Evolutionary conservation across 352 stramenopile species (phyloP), one percentile per base, ranked within the genome.

Genomic region (Phytophthora citrophthora): DNA sequence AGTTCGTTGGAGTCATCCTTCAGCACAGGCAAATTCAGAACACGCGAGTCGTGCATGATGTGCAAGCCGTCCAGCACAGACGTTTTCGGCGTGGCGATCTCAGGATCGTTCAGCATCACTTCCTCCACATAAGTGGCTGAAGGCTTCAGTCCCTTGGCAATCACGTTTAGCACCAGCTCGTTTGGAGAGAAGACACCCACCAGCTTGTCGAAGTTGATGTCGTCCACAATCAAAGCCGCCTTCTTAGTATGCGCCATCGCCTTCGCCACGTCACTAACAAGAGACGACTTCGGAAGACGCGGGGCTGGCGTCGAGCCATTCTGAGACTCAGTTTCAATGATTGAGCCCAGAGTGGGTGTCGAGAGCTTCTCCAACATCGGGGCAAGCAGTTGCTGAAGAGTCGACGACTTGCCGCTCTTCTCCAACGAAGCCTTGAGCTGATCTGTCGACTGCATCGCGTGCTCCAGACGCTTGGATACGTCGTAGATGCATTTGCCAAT

Each of bases 401-500:
- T 87, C 1, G 79, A 89, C n/a, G 82, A 90, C 26, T 77, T 78
- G 11, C 81, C 82, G 23, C 80, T 88, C 57, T 89, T 89, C 49
- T 94, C 84, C 12, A 95, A 64, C 1, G 84, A 93, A 18, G 86
- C 81, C 66, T 95, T 93, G 12, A 96, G 64, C 60, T 94, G 81
- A 45, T 96, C 85, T 3, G 83, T 94, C 1, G 89, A 95, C 49
- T 90, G 70, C 29, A 79, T 93, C 5, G 86, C 89, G 48, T 94
- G 90, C 64, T 99, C 97, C 3, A 99, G 82, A 6, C 97, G 97
- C 66, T 93, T 94, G 3, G 98, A 99, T 0, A 98, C 97, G 65
- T 99, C 97, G 77, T 99, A 98, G 50, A 99, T 88, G 61, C 97
- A 99, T 61, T 99, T 98, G 13, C 96, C 97, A 78, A 99, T 99